phyloP scores from a whole-genome alignment of 441 rosid genomes.

The Gossypium gossypioides region DNA sequence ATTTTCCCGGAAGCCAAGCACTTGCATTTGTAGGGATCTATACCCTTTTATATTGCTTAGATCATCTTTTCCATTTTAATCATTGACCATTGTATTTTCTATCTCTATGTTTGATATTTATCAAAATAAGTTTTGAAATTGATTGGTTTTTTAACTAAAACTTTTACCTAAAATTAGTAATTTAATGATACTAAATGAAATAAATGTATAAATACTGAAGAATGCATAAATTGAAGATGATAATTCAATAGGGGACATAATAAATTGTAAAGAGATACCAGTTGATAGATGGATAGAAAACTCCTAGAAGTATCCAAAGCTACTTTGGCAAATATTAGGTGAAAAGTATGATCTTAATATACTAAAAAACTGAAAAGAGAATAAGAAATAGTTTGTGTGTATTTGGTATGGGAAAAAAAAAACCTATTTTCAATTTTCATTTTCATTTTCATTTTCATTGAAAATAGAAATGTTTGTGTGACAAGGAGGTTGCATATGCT shows the following conservation, averaged over 20 bases:
- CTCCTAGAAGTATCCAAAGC: not conserved
- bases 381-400: not conserved
- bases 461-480: not conserved
- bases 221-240: not conserved
- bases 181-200: not conserved
- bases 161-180: not conserved
- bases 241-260: not conserved
- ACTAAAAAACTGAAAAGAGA: not conserved
- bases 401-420: too few relatives aligned
- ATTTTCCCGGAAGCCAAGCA: not conserved
- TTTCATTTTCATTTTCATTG: not conserved
- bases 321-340: not conserved
- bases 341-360: not conserved
- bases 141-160: not conserved
- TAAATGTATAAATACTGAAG: not conserved
- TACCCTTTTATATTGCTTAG: not conserved
- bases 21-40: not conserved
- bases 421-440: not conserved
- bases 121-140: not conserved
- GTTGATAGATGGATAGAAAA: not conserved
- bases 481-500: too few relatives aligned
- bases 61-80: not conserved
- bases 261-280: not conserved
- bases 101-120: not conserved
- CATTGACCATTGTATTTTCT: not conserved